Evolutionary conservation across 805 yeast genomes (phyloP).

Genomic region (Zygosaccharomyces bailii): DNA sequence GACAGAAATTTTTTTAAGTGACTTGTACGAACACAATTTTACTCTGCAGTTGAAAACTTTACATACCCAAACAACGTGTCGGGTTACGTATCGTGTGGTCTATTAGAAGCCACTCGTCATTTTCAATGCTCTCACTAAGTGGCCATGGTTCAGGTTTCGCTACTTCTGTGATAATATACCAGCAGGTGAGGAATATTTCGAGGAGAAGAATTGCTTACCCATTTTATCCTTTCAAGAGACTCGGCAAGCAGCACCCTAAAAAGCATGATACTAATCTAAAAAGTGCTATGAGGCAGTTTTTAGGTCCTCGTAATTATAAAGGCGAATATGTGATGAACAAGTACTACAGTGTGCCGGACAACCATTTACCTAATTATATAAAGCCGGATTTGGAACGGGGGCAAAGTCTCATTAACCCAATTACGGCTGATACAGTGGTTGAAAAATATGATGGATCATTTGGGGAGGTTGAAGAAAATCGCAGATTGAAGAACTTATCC

Average conservation of each 20-base stretch:
- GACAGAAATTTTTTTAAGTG: conserved; percentile 1
- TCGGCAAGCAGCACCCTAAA: conserved; percentile 40
- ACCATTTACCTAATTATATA: conserved; percentile 71
- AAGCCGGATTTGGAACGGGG: conserved; percentile 51
- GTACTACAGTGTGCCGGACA: conserved; percentile 61
- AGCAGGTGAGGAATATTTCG: conserved; percentile 46
- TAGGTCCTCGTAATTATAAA: conserved; percentile 80
- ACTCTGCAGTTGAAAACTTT: too few species aligned
- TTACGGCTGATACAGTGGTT: conserved; percentile 33
- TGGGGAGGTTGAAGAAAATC: conserved; percentile 16
- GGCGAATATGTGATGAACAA: conserved; percentile 80
- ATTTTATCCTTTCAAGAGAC: conserved; percentile 44
- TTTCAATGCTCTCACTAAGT: conserved; percentile 11
- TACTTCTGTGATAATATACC: conserved; percentile 18
- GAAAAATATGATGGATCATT: conserved; percentile 23
- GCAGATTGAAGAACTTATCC: conserved; percentile 10
- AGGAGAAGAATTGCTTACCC: conserved; percentile 55
- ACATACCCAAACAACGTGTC: too few species aligned
- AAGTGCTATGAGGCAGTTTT: conserved; percentile 63
- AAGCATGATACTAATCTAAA: conserved; percentile 52
- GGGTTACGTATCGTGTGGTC: too few species aligned
- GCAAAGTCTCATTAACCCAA: conserved; percentile 35
- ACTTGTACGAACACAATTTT: neutral
- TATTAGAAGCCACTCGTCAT: neutral
- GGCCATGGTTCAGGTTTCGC: conserved; percentile 6